Conservation (phyloP, 163 green algal genomes). For the Scenedesmus sp. region DNA sequence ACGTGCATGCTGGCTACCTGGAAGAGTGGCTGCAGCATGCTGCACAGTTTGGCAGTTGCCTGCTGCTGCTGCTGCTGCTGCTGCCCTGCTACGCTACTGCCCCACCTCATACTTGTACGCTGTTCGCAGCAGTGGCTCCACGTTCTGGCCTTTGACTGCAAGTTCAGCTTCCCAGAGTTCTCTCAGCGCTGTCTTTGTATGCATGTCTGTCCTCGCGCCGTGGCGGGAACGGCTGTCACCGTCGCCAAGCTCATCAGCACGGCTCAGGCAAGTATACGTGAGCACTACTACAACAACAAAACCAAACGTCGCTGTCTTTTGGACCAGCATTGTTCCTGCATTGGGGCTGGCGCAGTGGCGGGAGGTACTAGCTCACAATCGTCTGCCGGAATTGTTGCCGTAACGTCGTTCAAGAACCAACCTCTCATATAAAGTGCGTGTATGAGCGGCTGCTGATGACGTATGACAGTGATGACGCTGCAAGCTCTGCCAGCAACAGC, state of each 20-base stretch:
- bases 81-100: too few relatives aligned
- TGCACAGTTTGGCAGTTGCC: neutral
- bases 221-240: neutral
- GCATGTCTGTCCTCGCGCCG: neutral
- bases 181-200: neutral
- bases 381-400: too few relatives aligned
- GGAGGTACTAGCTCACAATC: neutral
- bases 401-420: too few relatives aligned
- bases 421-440: too few relatives aligned
- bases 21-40: too few relatives aligned
- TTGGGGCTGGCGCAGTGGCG: neutral
- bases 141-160: neutral
- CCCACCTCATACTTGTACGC: neutral
- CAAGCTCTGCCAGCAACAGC: too few relatives aligned
- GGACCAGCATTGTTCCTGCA: neutral
- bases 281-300: neutral
- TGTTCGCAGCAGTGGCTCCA: neutral
- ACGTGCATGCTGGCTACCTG: too few relatives aligned
- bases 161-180: neutral
- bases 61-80: neutral
- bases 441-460: too few relatives aligned
- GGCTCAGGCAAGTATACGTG: neutral
- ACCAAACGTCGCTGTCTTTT: neutral
- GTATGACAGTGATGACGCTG: too few relatives aligned
- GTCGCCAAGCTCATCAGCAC: neutral